Conservation (phyloP, 345 rosid genomes). For the Rhodomyrtus tomentosa region DNA sequence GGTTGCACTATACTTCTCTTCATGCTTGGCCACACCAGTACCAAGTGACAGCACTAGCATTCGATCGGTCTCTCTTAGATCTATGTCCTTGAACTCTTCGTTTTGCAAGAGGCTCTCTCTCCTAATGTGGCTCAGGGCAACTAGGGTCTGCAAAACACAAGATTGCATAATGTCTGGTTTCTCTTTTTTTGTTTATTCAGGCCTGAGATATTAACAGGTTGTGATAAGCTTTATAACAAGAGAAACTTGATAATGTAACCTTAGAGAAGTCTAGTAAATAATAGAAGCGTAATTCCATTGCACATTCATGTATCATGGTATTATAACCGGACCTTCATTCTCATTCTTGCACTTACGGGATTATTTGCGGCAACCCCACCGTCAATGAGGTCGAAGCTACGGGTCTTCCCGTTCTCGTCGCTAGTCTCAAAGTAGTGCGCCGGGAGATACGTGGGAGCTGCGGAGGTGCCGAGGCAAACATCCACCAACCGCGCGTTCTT, state of each 20-base stretch:
- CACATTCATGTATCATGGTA: not conserved
- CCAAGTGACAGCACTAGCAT: slow-evolving; percentile 2
- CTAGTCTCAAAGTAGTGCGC: slow-evolving; percentile 4
- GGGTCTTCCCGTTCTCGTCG: not conserved
- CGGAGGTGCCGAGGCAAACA: slow-evolving; percentile 13
- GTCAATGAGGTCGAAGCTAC: not conserved
- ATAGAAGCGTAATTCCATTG: not conserved
- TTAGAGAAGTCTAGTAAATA: not conserved
- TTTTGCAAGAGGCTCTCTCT: slow-evolving; percentile 1
- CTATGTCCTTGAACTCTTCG: not conserved
- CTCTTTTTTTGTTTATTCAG: not conserved
- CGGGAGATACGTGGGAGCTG: slow-evolving; percentile 16
- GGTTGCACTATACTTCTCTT: slow-evolving; percentile 7
- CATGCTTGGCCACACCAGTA: slow-evolving; percentile 1
- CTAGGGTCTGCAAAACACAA: not conserved
- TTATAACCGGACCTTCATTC: not conserved
- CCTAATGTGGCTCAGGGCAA: not conserved
- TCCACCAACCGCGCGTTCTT: slow-evolving; percentile 15
- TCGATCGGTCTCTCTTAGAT: slow-evolving; percentile 3
- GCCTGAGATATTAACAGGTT: not conserved
- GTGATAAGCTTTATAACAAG: not conserved
- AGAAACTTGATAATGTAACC: not conserved
- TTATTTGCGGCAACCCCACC: not conserved
- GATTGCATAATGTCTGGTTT: not conserved
- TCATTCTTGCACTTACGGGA: not conserved